A percentile compares a stretch with the other conserved stretches of the same genome.
Evolutionary conservation across 768 basidiomycete genomes (phyloP).

Genomic region (Mycena maculata): DNA sequence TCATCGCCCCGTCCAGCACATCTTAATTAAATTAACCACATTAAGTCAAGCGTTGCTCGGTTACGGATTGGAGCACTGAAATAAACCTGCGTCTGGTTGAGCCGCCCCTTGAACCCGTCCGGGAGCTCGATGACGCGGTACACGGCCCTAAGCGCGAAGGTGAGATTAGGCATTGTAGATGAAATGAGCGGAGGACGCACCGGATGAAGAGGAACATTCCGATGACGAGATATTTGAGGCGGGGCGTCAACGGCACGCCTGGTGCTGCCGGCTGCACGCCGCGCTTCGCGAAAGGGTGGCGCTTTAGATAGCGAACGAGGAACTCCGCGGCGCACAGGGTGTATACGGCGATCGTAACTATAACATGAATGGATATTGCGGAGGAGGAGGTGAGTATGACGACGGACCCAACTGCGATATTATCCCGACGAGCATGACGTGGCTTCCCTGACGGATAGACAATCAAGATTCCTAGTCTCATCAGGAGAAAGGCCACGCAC

Average conservation of each 20-base stretch:
- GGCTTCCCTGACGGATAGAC: too few species aligned
- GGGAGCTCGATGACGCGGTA: constrained; percentile 50
- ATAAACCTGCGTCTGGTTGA: constrained; percentile 46
- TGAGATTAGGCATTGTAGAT: neutral
- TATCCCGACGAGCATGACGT: constrained; percentile 33
- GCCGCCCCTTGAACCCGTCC: constrained; percentile 46
- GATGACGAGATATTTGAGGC: constrained; percentile 7
- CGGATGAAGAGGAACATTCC: constrained; percentile 32
- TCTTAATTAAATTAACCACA: too few species aligned
- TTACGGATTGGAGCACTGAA: too few species aligned
- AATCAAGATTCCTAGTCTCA: too few species aligned
- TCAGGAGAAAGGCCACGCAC: too few species aligned
- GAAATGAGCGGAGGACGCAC: neutral
- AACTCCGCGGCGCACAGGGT: constrained; percentile 53
- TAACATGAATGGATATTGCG: constrained; percentile 35
- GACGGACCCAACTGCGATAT: constrained; percentile 29
- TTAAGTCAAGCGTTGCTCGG: too few species aligned
- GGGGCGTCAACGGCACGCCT: neutral
- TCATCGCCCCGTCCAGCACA: constrained; percentile 30
- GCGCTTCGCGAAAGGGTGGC: neutral
- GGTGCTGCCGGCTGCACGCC: too few species aligned
- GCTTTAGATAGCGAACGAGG: constrained; percentile 47
- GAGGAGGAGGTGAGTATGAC: neutral
- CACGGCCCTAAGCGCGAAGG: constrained; percentile 27
- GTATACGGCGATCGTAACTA: constrained; percentile 28